These are phyloP conservation scores for Rhypophila decipiens DNA, from an alignment of 495 filamentous ascomycete genomes.

Conservation along the genomic window DNA sequence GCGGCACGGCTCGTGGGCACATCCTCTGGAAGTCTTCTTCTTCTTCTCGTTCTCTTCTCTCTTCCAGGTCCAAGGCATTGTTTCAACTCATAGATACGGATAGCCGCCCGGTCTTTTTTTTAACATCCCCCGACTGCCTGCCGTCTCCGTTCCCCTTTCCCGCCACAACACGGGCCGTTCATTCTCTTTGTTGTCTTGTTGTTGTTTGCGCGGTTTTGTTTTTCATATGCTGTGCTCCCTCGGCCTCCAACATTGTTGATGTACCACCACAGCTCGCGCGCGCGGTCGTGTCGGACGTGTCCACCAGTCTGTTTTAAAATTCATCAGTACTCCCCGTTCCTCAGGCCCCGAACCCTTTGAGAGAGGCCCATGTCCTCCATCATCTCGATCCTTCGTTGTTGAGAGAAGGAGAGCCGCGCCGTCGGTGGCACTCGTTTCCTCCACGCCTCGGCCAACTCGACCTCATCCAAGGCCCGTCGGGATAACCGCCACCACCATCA, in stretches of 20 bases:
- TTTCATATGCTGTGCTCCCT: neutral
- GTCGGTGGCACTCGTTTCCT: neutral
- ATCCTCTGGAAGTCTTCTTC: no score
- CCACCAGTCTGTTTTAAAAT: neutral
- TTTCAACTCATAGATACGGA: conserved; percentile 3
- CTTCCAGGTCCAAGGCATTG: neutral
- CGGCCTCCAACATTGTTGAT: neutral
- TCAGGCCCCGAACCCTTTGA: no score
- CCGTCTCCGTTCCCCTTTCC: neutral
- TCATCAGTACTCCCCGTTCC: neutral
- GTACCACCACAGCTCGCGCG: no score
- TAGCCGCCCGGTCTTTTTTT: conserved; percentile 24
- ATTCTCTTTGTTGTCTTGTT: conserved; percentile 2
- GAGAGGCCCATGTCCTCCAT: neutral
- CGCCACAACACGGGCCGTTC: no score
- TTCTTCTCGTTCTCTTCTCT: no score
- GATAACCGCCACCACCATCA: neutral
- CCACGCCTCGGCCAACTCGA: neutral
- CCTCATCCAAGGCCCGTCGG: neutral
- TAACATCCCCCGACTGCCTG: neutral
- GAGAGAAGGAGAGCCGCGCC: neutral
- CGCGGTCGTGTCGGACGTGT: neutral
- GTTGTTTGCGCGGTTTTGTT: neutral
- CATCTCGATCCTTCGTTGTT: neutral
- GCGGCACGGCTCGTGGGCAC: no score